Evolutionary conservation across 371 early-diverging fungal species (phyloP).

Genomic region (Mucor sp.): DNA sequence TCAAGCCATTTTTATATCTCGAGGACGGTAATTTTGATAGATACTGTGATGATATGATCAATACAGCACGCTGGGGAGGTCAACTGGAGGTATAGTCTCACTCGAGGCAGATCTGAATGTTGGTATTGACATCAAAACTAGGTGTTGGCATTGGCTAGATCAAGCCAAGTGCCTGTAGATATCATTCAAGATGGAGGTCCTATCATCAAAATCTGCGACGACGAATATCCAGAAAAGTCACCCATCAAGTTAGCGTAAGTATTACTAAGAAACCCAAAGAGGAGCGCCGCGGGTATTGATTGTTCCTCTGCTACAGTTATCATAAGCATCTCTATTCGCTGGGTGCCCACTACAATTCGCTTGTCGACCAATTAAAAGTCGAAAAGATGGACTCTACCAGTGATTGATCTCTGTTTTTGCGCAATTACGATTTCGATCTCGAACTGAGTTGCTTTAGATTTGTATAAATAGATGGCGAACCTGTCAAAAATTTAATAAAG

Average conservation of each 20-base stretch:
- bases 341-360: slow-evolving; percentile 89
- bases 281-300: neutral
- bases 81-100: slow-evolving; percentile 77
- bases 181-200: slow-evolving; percentile 81
- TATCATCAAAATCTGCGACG: slow-evolving; percentile 75
- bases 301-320: slow-evolving; percentile 53
- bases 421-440: slow-evolving; percentile 9
- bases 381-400: slow-evolving; percentile 5
- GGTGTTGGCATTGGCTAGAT: slow-evolving; percentile 77
- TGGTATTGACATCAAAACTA: slow-evolving; percentile 22
- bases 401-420: slow-evolving; percentile 21
- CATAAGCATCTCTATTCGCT: slow-evolving; percentile 91
- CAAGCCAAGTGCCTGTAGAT: slow-evolving; percentile 72
- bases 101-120: neutral
- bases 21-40: slow-evolving; percentile 79
- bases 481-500: slow-evolving; percentile 7
- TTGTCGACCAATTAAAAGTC: slow-evolving; percentile 11
- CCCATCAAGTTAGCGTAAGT: slow-evolving; percentile 82
- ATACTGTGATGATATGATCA: slow-evolving; percentile 80
- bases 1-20: slow-evolving; percentile 84
- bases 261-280: neutral
- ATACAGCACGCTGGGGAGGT: slow-evolving; percentile 93
- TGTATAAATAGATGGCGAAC: slow-evolving; percentile 12
- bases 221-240: slow-evolving; percentile 57
- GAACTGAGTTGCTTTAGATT: neutral